Conservation (phyloP, 345 rosid species). For the Eucalyptus fibrosa region DNA sequence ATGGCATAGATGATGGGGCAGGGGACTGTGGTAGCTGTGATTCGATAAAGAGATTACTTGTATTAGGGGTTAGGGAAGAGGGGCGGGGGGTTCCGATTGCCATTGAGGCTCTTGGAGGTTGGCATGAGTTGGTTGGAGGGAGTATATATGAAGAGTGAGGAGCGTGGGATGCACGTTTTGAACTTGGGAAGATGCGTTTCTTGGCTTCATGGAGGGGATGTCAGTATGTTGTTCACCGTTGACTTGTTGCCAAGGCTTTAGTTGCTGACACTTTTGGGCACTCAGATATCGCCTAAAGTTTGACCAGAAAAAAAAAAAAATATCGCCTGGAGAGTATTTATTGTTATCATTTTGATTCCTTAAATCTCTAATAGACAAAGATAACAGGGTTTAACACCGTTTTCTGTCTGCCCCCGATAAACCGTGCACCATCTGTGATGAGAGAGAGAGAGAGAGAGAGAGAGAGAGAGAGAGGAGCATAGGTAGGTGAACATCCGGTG, state of each 20-base stretch:
- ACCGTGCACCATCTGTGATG: neutral
- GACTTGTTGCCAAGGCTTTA: neutral
- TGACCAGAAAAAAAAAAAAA: neutral
- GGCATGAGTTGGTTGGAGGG: neutral
- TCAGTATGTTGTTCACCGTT: neutral
- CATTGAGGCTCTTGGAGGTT: neutral
- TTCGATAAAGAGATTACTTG: neutral
- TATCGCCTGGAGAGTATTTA: neutral
- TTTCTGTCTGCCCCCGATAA: neutral
- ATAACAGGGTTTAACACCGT: neutral
- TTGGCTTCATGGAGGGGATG: neutral
- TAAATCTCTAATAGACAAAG: neutral
- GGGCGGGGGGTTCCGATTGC: neutral
- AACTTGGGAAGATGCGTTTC: neutral
- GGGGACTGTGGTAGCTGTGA: neutral
- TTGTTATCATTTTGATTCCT: neutral
- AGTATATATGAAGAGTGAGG: neutral
- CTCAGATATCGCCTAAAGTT: neutral
- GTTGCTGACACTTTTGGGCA: neutral
- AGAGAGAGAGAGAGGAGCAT: neutral
- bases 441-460: neutral
- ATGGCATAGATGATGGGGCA: neutral
- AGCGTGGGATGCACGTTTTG: neutral
- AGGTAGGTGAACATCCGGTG: neutral
- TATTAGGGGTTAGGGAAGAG: neutral